A percentile compares a stretch with the other conserved stretches of the same genome.
These are phyloP conservation scores for Protomyces macrosporus DNA, from an alignment of 1,139 yeast species.

Conservation along the genomic window DNA sequence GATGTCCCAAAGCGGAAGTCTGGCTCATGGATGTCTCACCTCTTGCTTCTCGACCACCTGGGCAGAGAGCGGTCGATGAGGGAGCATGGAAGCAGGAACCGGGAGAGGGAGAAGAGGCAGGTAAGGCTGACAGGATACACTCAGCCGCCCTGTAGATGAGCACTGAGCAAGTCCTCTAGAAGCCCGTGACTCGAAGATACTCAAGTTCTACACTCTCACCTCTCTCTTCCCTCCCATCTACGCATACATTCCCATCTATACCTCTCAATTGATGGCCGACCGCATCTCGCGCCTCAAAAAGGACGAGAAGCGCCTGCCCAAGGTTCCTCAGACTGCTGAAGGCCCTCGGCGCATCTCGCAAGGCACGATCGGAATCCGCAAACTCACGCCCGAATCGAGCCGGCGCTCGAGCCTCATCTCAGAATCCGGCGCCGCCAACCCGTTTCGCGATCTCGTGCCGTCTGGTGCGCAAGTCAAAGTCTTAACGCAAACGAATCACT, in stretches of 20 bases:
- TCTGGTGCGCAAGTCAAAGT: not conserved
- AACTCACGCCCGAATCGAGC: not conserved
- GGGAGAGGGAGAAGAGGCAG: too few species aligned
- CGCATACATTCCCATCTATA: not conserved
- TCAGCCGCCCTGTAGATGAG: too few species aligned
- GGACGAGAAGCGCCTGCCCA: constrained; percentile 15
- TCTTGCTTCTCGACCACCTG: too few species aligned
- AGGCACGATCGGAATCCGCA: constrained; percentile 18
- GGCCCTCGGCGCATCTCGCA: constrained; percentile 18
- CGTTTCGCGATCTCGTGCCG: not conserved
- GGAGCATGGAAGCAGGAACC: too few species aligned
- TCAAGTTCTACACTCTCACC: too few species aligned
- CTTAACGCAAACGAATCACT: not conserved
- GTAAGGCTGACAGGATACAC: too few species aligned
- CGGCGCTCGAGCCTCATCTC: not conserved
- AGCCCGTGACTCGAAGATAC: too few species aligned
- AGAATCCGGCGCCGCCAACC: not conserved
- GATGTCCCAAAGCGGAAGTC: too few species aligned
- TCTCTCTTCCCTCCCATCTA: too few species aligned
- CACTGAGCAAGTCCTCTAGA: too few species aligned
- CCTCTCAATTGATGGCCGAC: constrained; percentile 2
- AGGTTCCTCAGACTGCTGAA: not conserved
- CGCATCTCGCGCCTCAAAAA: constrained; percentile 14
- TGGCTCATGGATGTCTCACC: too few species aligned
- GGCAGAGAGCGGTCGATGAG: too few species aligned